Conservation (phyloP, 441 rosid species). For the Rhodomyrtus psidioides region DNA sequence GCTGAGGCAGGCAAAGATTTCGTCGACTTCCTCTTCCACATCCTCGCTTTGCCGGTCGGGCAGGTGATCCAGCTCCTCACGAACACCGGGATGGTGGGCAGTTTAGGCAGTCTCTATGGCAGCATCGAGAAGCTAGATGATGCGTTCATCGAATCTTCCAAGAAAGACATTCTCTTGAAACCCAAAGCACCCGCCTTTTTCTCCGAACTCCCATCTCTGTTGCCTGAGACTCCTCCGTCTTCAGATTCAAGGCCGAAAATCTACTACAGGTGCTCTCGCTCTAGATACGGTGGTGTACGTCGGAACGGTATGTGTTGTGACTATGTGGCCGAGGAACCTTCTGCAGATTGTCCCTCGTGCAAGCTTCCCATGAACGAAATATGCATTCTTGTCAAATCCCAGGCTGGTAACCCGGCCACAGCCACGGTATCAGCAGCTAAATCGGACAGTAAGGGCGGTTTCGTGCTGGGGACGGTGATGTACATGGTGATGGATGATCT, state of each 20-base stretch:
- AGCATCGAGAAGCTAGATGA: neutral
- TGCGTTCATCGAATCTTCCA: neutral
- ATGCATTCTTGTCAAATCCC: neutral
- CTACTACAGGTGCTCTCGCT: neutral
- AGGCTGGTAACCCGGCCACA: neutral
- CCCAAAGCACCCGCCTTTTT: neutral
- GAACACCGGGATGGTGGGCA: neutral
- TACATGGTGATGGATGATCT: too few species aligned
- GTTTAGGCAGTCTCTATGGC: neutral
- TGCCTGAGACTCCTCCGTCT: neutral
- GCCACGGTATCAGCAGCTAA: neutral
- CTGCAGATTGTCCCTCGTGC: too few species aligned
- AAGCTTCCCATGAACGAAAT: too few species aligned
- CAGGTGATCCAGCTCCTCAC: neutral
- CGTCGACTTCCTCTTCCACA: neutral
- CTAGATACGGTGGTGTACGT: accelerated
- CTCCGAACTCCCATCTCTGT: neutral
- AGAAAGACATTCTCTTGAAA: neutral
- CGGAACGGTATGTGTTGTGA: too few species aligned
- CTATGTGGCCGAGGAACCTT: neutral
- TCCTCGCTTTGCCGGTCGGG: neutral
- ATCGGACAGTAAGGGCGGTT: neutral
- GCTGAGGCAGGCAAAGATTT: neutral
- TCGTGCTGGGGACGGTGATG: neutral
- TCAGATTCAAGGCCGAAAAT: neutral